Evolutionary conservation across 2,329 filamentous ascomycete genomes (phyloP).

Genomic region (Plenodomus biglobosus): DNA sequence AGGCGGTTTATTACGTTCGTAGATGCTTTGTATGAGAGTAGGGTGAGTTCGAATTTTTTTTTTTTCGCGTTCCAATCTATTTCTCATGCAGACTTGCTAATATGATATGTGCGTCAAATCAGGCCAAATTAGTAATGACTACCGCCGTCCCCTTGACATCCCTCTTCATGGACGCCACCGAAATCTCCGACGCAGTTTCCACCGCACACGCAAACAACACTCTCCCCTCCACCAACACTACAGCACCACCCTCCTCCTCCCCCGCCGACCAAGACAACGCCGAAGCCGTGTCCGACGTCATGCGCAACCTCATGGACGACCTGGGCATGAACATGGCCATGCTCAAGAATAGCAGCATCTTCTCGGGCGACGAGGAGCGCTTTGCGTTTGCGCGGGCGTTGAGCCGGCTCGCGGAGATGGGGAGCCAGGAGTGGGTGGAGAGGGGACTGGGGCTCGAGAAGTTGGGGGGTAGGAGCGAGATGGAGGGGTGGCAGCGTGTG

Average conservation of each 20-base stretch:
- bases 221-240: conserved; percentile 32
- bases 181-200: conserved; percentile 51
- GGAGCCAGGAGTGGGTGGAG: conserved; percentile 92
- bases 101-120: conserved; percentile 23
- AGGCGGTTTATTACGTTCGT: conserved; percentile 96
- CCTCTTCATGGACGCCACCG: conserved; percentile 73
- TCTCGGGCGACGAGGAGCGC: conserved; percentile 91
- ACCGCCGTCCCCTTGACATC: conserved; percentile 81
- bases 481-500: conserved; percentile 65
- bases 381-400: conserved; percentile 94
- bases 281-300: conserved; percentile 63
- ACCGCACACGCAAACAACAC: conserved; percentile 43
- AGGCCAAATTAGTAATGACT: conserved; percentile 94
- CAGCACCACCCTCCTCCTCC: neutral
- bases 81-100: conserved; percentile 1
- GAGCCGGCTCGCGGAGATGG: conserved; percentile 86
- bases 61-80: neutral
- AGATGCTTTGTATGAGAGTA: conserved; percentile 86
- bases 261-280: conserved; percentile 47
- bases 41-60: conserved; percentile 48
- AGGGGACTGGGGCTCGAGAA: conserved; percentile 66
- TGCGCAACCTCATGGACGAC: conserved; percentile 84
- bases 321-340: conserved; percentile 80
- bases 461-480: conserved; percentile 65
- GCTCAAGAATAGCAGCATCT: conserved; percentile 82